These are phyloP conservation scores for Apiotrichum montevideense DNA, from an alignment of 1,284 basidiomycete species.

Conservation along the genomic window DNA sequence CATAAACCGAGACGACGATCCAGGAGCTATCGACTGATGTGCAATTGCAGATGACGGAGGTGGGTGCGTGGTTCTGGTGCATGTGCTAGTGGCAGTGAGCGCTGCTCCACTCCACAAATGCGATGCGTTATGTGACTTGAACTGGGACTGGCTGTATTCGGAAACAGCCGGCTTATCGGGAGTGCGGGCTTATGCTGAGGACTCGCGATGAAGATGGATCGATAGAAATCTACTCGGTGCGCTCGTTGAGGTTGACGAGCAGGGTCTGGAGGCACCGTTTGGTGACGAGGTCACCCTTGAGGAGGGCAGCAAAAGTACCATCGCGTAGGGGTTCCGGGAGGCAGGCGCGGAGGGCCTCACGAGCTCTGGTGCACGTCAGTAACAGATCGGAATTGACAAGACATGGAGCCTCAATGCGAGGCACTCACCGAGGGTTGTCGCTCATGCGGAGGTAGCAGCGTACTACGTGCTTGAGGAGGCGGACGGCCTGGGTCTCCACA, in stretches of 20 bases:
- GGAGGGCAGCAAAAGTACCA: constrained; percentile 81
- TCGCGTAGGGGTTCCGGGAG: constrained; percentile 95
- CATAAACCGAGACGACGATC: too few relatives aligned
- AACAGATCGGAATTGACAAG: neutral
- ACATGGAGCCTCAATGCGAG: neutral
- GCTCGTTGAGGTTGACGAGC: constrained; percentile 72
- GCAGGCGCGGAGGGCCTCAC: constrained; percentile 92
- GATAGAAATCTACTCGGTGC: constrained; percentile 34
- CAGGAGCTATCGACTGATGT: too few relatives aligned
- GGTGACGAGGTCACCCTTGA: constrained; percentile 95
- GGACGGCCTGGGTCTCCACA: constrained; percentile 93
- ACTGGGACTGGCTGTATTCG: too few relatives aligned
- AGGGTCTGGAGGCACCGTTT: constrained; percentile 94
- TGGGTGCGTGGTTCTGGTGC: too few relatives aligned
- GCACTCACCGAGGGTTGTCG: constrained; percentile 80
- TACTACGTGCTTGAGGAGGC: constrained; percentile 96
- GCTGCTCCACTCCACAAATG: too few relatives aligned
- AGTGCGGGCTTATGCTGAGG: too few relatives aligned
- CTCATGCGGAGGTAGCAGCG: constrained; percentile 93
- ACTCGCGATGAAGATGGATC: neutral
- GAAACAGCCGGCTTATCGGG: too few relatives aligned
- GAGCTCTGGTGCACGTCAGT: constrained; percentile 57
- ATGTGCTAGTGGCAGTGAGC: too few relatives aligned
- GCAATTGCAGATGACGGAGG: neutral
- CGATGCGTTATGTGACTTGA: too few relatives aligned